These are phyloP conservation scores for Gymnopilus dilepis DNA, from an alignment of 768 basidiomycete genomes.

Conservation along the genomic window DNA sequence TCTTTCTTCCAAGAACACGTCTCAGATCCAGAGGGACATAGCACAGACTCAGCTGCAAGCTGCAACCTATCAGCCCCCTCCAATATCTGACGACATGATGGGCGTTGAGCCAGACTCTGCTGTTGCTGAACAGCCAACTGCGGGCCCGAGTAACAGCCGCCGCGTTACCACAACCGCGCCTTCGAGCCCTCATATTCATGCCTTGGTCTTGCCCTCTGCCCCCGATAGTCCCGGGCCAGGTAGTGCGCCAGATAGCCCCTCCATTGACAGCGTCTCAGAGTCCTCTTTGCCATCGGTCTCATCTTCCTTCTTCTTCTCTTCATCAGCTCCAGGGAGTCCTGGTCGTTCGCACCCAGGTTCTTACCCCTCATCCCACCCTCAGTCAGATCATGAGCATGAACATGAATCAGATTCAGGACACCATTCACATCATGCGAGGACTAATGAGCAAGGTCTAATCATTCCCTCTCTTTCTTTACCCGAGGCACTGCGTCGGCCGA, in stretches of 20 bases:
- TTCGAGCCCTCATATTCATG: slow-evolving; percentile 16
- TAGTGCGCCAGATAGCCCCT: slow-evolving; percentile 22
- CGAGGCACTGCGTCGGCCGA: slow-evolving; percentile 62
- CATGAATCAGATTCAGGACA: slow-evolving; percentile 15
- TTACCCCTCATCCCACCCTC: slow-evolving; percentile 41
- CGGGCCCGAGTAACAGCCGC: slow-evolving; percentile 35
- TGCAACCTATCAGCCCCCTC: slow-evolving; percentile 26
- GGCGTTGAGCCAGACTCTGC: not conserved
- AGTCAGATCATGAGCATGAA: slow-evolving; percentile 31
- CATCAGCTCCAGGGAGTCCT: slow-evolving; percentile 65
- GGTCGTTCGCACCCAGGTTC: slow-evolving; percentile 53
- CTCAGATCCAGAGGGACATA: slow-evolving; percentile 16
- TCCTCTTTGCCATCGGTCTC: slow-evolving; percentile 77
- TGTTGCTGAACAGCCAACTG: not conserved
- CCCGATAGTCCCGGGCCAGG: slow-evolving; percentile 57
- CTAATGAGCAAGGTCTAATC: slow-evolving; percentile 55
- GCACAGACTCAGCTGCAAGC: slow-evolving; percentile 39
- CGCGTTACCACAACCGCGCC: not conserved
- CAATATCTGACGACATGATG: not conserved
- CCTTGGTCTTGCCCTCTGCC: slow-evolving; percentile 53
- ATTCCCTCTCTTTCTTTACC: slow-evolving; percentile 75
- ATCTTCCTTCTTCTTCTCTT: slow-evolving; percentile 81
- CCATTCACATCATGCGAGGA: not conserved
- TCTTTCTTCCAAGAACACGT: slow-evolving; percentile 11
- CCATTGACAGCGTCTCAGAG: slow-evolving; percentile 29